A percentile compares a stretch with the other conserved stretches of the same genome.
Conservation (phyloP, 148 eudicot species). For the Rhododendron kiyosumense region DNA sequence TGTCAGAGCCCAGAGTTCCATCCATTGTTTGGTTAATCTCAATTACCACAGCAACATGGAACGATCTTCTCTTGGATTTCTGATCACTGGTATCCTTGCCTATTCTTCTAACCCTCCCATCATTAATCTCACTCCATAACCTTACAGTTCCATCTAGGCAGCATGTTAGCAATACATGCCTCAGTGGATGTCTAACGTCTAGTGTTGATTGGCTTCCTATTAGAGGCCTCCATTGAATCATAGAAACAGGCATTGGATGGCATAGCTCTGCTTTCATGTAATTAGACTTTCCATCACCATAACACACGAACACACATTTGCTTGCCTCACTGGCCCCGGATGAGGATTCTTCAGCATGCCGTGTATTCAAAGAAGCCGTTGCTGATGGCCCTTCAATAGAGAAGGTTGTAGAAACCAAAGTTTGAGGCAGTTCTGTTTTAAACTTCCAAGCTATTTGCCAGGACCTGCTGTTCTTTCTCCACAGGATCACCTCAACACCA, state of each 20-base stretch:
- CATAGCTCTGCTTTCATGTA: constrained; percentile 44
- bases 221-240: constrained; percentile 91
- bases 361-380: constrained; percentile 33
- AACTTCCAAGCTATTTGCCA: constrained; percentile 96
- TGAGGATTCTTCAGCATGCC: constrained; percentile 27
- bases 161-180: constrained; percentile 65
- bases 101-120: constrained; percentile 49
- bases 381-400: constrained; percentile 73
- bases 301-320: constrained; percentile 44
- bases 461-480: constrained; percentile 60
- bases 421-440: constrained; percentile 55
- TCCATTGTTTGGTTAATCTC: too few species aligned
- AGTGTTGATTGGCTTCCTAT: constrained; percentile 32
- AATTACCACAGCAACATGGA: constrained; percentile 78
- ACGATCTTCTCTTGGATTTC: constrained; percentile 39
- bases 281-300: constrained; percentile 44
- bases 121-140: constrained; percentile 90
- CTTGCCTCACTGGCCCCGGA: constrained; percentile 24
- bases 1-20: too few species aligned
- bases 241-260: constrained; percentile 79
- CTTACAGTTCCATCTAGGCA: constrained; percentile 89
- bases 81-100: constrained; percentile 52
- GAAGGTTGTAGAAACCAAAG: constrained; percentile 74
- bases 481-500: constrained; percentile 74
- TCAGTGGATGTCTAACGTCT: constrained; percentile 30